Base-by-base conservation (phyloP, 306 rosid genomes). In the Prunus dulcis region DNA sequence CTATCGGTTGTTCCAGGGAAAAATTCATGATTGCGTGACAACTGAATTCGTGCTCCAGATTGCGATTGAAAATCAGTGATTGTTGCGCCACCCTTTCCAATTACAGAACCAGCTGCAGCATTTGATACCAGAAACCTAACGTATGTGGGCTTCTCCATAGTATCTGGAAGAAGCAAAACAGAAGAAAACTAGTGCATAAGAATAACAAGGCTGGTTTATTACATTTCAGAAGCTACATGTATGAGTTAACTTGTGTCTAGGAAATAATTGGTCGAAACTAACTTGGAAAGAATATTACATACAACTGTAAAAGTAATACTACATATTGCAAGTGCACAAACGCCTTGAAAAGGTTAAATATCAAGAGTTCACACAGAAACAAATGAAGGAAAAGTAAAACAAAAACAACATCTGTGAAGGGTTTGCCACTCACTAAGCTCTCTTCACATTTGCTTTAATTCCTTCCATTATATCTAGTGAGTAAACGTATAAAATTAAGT, bases 1-100 rank as follows among this genome's bases (percentile, higher is more conserved):
- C 99, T 86, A 79, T 92, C 99, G 57, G 99, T 89, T 30, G 99
- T 96, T 80, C 99, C 99, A 9, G 99, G 99, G 55, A 96, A 96
- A 87, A 96, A 96, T 77, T 96, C 99, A 51, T 91, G 95, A 74
- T 91, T 96, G 79, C 98, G 91, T 41, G 99, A 96, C 86, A 96
- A 79, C 84, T 93, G 99, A 73, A 96, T 96, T 67, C 99, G 90
- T 72, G 99, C 99, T 71, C 99, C 99, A 78, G 99, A 93, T 73
- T 93, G 93, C 18, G 99, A 89, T 80, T 96, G 99, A 83, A 96
- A 96, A 77, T 96, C 99, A 72, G 95, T 93, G 84, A 96, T 96
- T n/a, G 99, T 96, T 53, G 99, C 93, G 55, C 99, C 99, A 63
- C 99, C 99, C 87, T 96, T 96, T 79, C 99, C 99, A 80, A 96